Evolutionary conservation across 306 rosid species (phyloP), one percentile per base, ranked within the genome.

Genomic region (Ochetophila trinervis): DNA sequence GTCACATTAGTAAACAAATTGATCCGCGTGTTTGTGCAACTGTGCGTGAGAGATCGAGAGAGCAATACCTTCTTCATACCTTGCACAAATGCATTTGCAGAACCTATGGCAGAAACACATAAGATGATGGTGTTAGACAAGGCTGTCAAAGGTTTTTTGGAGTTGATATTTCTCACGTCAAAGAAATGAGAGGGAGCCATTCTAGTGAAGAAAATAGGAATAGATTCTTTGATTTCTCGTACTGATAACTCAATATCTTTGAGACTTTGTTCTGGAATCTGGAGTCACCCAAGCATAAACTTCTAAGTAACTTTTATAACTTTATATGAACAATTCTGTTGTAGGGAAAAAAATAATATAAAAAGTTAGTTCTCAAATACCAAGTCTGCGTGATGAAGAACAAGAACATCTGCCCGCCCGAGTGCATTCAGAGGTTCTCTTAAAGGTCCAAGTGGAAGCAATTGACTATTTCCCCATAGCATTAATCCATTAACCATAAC

Each of bases 81-180:
- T 82, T 68, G 78, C 74, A 80, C 97, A 79, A 93, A 87, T 66
- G 97, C 65, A 53, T 84, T 81, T 14, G 98, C 84, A 74, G 97
- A 93, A 72, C 87, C 98, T 74, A 93, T 81, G 64, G 97, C 95
- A 62, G 97, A 87, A 63, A 89, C 79, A 3, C 98, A 92, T 68
- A 89, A 77, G 69, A 84, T 68, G 55, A 68, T 32, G 49, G 81
- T 79, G 50, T 79, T 55, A 18, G 53, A 57, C 68, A 89, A 75
- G 80, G 65, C 78, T 56, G 57, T 70, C 78, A 93, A 55, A 15
- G 89, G 62, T 66, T 84, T 66, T 69, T 59, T 76, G 62, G 78
- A 63, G 50, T 73, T 72, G 63, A 76, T 74, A 65, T 18, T 68
- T 66, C 85, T 69, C 74, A 84, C 84, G 15, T 80, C 79, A 57